Base-by-base conservation (phyloP, 495 filamentous ascomycete genomes). In the Cudoniella acicularis region DNA sequence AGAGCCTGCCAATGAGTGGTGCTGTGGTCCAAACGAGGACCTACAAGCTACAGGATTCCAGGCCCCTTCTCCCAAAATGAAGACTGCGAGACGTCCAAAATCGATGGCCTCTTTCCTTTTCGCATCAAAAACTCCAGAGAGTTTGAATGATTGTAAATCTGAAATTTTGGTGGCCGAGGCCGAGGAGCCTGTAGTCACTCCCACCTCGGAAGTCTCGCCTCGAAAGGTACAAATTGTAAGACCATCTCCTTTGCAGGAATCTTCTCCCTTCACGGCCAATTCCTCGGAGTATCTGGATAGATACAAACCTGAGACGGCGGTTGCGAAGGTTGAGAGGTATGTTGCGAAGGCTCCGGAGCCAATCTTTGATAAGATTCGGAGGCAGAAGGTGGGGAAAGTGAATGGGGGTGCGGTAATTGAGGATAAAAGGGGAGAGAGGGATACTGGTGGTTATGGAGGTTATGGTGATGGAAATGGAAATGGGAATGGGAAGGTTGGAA, bases 231-330 rank as follows among this genome's bases (percentile, higher is more conserved):
- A 2, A 26, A 11, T 3, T 16, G 1, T 11, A 21, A 26, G 17
- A 11, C 42, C 21, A 21, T 16, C 25, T 24, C 18, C 45, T 20
- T 30, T 8, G 43, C 16, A 40, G 9, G 1, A 23, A 10, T n/a
- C n/a, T 26, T 9, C 18, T 2, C 17, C 51, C 9, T 41, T 3
- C 2, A 3, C n/a, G 3, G 2, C 22, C 0, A 10, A 23, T n/a
- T 62, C 57, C 2, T 62, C 43, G 10, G 61, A 62, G 27, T 64
- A 62, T 36, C 8, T 61, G 20, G 54, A 67, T 1, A 48, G 36
- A 11, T 59, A 64, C 41, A 36, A 56, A 22, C 52, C 54, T 0
- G 23, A 61, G 13, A 46, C 3, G 40, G 4, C 49, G 16, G 58
- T 18, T 9, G 1, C 53, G 23, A 24, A 30, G 18, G 18, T 36